These are phyloP conservation scores for Yarrowia sp. DNA, from an alignment of 805 yeast species.

Conservation along the genomic window DNA sequence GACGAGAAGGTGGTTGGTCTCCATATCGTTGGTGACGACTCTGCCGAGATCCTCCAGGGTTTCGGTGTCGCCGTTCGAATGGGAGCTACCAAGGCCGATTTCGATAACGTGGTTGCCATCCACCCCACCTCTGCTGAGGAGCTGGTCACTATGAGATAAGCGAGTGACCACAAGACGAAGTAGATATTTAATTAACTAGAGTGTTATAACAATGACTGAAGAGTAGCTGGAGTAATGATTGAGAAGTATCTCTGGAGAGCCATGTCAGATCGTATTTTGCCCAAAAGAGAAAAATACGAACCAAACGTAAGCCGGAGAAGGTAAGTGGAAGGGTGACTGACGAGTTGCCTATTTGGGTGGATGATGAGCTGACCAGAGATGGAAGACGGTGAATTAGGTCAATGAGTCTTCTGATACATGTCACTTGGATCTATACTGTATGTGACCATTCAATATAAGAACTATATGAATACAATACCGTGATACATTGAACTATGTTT, in stretches of 20 bases:
- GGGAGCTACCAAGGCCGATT: slow-evolving; percentile 98
- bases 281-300: not conserved
- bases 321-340: not conserved
- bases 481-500: no score
- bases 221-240: no score
- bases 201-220: not conserved
- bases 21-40: slow-evolving; percentile 88
- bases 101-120: slow-evolving; percentile 95
- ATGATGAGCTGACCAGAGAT: no score
- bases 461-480: no score
- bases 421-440: no score
- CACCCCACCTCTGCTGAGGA: slow-evolving; percentile 99
- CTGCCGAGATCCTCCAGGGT: slow-evolving; percentile 95
- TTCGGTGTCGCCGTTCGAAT: slow-evolving; percentile 97
- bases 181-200: slow-evolving; percentile 9
- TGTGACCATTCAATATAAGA: no score
- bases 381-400: no score
- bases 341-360: not conserved
- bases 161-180: slow-evolving; percentile 17
- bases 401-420: no score
- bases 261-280: not conserved
- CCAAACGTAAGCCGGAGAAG: not conserved
- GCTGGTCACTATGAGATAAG: slow-evolving; percentile 77
- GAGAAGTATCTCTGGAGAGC: no score
- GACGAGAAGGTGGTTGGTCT: slow-evolving; percentile 95